Conservation (phyloP, 345 rosid species). For the Streptanthus diversifolius region DNA sequence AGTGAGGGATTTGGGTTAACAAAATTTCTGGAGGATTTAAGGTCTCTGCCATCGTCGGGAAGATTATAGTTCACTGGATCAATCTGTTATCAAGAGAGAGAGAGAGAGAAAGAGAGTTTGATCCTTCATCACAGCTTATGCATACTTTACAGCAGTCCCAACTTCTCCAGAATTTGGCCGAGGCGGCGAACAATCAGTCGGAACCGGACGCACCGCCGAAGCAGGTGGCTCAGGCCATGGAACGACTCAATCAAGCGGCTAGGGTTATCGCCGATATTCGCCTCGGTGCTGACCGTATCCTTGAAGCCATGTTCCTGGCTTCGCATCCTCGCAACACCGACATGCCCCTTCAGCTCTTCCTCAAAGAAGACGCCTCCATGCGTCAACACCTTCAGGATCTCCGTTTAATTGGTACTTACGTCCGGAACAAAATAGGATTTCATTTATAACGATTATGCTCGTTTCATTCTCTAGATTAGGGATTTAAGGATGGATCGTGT, state of each 20-base stretch:
- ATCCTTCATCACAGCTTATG: constrained; percentile 27
- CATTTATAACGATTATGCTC: neutral
- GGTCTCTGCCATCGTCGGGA: neutral
- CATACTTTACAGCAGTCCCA: constrained; percentile 42
- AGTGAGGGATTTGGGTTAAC: too few species aligned
- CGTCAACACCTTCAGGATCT: constrained; percentile 85
- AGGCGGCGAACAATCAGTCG: constrained; percentile 29
- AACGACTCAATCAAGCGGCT: constrained; percentile 79
- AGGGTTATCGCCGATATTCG: constrained; percentile 84
- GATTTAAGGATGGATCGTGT: neutral
- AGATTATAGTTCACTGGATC: neutral
- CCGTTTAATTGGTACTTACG: constrained; percentile 51
- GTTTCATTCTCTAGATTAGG: neutral
- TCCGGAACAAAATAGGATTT: neutral
- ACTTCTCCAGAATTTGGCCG: constrained; percentile 30
- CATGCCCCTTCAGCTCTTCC: constrained; percentile 56
- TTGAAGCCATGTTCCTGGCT: constrained; percentile 71
- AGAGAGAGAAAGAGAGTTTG: neutral
- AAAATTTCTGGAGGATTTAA: too few species aligned
- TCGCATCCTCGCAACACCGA: constrained; percentile 65
- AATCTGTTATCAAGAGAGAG: neutral
- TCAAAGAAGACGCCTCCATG: constrained; percentile 75
- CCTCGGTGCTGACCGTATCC: constrained; percentile 88
- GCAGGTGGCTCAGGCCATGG: constrained; percentile 94
- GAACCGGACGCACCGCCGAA: constrained; percentile 83